These are phyloP conservation scores for Diaporthe nobilis DNA, from an alignment of 2,329 filamentous ascomycete genomes.

Conservation along the genomic window DNA sequence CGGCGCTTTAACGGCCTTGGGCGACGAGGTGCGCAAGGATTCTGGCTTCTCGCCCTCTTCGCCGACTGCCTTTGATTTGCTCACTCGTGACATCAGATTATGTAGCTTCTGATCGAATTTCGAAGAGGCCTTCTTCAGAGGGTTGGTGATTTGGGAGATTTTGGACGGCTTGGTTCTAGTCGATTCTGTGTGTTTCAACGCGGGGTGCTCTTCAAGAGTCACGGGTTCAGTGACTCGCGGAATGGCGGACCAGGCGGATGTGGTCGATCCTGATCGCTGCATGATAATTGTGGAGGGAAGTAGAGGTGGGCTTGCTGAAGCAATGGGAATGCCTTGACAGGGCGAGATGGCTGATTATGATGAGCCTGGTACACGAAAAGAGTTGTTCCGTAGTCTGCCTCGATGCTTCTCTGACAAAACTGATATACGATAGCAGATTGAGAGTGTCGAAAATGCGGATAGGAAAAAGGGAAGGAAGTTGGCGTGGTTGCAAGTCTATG, in stretches of 20 bases:
- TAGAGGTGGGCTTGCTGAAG: background rate
- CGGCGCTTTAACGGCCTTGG: background rate
- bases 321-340: background rate
- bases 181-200: background rate
- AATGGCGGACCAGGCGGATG: background rate
- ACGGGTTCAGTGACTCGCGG: background rate
- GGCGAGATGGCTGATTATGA: too few relatives aligned
- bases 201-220: background rate
- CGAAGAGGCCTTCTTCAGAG: background rate
- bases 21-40: background rate
- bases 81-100: background rate
- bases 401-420: background rate
- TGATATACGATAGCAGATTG: too few relatives aligned
- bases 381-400: background rate
- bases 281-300: background rate
- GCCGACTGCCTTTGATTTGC: background rate
- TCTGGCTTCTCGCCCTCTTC: background rate
- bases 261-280: background rate
- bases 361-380: too few relatives aligned
- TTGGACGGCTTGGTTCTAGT: background rate
- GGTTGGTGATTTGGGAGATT: background rate
- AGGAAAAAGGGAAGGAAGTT: background rate
- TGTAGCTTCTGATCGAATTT: background rate
- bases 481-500: background rate
- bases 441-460: background rate